phyloP scores from a whole-genome alignment of 805 yeast genomes.

The Kazachstania viticola region DNA sequence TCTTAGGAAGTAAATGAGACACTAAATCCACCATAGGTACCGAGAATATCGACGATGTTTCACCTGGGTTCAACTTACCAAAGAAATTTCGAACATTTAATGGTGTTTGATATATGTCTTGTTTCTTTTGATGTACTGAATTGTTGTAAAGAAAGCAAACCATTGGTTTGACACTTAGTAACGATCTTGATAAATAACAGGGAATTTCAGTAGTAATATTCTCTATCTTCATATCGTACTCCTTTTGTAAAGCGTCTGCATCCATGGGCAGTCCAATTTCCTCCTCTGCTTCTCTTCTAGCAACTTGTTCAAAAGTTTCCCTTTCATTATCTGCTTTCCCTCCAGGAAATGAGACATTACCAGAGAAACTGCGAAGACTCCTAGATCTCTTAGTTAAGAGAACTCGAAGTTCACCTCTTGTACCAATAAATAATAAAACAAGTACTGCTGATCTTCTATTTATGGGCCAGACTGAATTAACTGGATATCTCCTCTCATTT shows the following conservation, averaged over 20 bases:
- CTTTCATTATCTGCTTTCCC: conserved; percentile 71
- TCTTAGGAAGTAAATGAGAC: conserved; percentile 10
- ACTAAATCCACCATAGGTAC: conserved; percentile 56
- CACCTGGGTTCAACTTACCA: conserved; percentile 61
- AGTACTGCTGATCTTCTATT: conserved; percentile 70
- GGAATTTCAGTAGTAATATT: conserved; percentile 51
- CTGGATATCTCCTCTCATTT: conserved; percentile 11
- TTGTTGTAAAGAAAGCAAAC: conserved; percentile 44
- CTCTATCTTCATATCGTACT: conserved; percentile 48
- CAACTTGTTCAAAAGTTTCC: conserved; percentile 59
- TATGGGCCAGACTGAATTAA: conserved; percentile 56
- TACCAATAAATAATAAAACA: conserved; percentile 59
- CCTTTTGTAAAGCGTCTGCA: conserved; percentile 32
- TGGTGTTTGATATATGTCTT: conserved; percentile 20
- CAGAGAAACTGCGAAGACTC: conserved; percentile 61
- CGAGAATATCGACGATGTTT: conserved; percentile 57
- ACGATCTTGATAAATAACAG: conserved; percentile 68
- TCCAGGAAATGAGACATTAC: conserved; percentile 89
- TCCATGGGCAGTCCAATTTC: conserved; percentile 64
- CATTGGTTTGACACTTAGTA: conserved; percentile 75
- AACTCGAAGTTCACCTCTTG: conserved; percentile 64
- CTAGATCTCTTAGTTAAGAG: conserved; percentile 70
- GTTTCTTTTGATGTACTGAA: conserved; percentile 1
- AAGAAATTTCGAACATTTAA: conserved; percentile 21
- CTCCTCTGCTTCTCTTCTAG: conserved; percentile 76